Evolutionary conservation across 2,329 filamentous ascomycete species (phyloP), one percentile per base, ranked within the genome.

Genomic region (Fusarium beomiforme): DNA sequence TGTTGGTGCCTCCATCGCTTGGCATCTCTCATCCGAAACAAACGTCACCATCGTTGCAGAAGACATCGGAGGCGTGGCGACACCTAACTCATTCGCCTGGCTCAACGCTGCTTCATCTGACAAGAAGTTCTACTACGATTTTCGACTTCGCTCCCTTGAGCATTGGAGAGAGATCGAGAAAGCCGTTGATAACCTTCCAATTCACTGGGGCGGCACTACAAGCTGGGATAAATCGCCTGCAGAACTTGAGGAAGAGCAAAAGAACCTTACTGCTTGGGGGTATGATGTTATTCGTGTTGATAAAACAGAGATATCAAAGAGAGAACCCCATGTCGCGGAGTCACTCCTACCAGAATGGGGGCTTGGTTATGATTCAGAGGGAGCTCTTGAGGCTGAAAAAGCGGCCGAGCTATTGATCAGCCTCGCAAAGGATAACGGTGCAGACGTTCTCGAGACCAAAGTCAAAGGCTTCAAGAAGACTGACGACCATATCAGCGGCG

Each of bases 1-100:
- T 17, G 66, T 69, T 4, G 66, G 66, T 10, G 64, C 66, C 9
- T 69, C 66, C 0, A 67, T 69, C 24, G 58, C 66, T 17, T 69
- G 64, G 66, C 64, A 69, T 42, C 39, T 69, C 17, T 49, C 66
- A 19, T 41, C 14, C 16, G 26, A 69, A 12, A 58, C 64, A 4
- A 49, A 57, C 13, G 58, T 69, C 17, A 67, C 64, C 6, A 47
- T 69, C 13, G 23, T 69, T 33, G 64, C 64, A 14, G 41, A 69
- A 50, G 66, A 67, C 13, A 43, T 69, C 31, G 66, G 66, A 14
- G 66, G 66, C 4, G 37, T 50, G 21, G 64, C 66, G 8, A 44
- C 58, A 6, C 19, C 64, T n/a, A 53, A 51, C 3, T 69, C 66
- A 5, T 69, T 69, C 31, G 46, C 66, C 1, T 69, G 66, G 66